Evolutionary conservation across 2,329 filamentous ascomycete genomes (phyloP).

Genomic region (Xylariaceae sp.): DNA sequence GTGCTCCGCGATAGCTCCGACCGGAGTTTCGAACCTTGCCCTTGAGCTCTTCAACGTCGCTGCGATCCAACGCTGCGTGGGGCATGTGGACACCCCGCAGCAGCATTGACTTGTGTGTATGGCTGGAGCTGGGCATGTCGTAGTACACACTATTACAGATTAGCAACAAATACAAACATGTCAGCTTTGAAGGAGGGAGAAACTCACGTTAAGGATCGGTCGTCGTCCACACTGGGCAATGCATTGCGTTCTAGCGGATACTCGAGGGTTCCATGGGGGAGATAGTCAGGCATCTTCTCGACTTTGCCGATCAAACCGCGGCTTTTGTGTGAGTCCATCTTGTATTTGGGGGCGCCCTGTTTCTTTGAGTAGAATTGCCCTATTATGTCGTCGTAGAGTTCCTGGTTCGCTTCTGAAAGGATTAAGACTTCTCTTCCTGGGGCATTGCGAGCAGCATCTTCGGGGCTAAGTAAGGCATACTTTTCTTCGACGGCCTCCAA

Average conservation of each 20-base stretch:
- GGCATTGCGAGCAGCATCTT: conserved; percentile 74
- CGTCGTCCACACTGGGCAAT: conserved; percentile 76
- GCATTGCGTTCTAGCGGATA: conserved; percentile 70
- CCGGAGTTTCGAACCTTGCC: conserved; percentile 61
- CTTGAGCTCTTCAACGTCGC: conserved; percentile 71
- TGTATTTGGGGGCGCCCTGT: conserved; percentile 61
- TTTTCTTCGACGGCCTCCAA: conserved; percentile 77
- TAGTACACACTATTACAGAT: conserved; percentile 67
- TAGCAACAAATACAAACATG: conserved; percentile 23
- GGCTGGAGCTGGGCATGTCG: conserved; percentile 67
- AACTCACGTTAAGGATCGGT: conserved; percentile 77
- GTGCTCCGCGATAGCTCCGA: conserved; percentile 67
- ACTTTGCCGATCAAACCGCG: conserved; percentile 77
- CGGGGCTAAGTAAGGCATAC: conserved; percentile 72
- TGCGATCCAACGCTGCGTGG: conserved; percentile 65
- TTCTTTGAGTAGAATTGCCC: conserved; percentile 91
- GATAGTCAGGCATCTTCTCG: conserved; percentile 76
- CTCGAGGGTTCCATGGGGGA: conserved; percentile 76
- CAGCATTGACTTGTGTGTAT: conserved; percentile 90
- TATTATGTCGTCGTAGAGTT: conserved; percentile 78
- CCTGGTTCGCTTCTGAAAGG: conserved; percentile 74
- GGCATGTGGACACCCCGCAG: conserved; percentile 77
- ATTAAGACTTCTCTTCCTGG: conserved; percentile 78
- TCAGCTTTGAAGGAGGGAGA: not conserved
- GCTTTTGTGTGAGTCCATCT: conserved; percentile 70